Conservation (phyloP, 2,329 filamentous ascomycete genomes). For the Nigrospora osmanthi region DNA sequence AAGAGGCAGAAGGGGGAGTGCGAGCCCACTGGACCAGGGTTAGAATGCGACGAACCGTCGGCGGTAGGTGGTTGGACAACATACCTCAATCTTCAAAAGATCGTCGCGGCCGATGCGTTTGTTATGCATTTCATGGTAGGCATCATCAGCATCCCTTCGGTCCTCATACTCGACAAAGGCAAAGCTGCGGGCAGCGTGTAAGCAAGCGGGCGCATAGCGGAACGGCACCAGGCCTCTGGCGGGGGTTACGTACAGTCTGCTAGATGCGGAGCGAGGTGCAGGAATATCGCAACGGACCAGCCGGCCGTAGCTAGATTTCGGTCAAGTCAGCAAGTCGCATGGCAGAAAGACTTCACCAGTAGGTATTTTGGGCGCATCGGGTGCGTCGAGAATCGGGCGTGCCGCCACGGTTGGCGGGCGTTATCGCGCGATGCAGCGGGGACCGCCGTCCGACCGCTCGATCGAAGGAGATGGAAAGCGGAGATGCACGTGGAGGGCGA, state of each 20-base stretch:
- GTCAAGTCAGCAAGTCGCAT: slow-evolving; percentile 34
- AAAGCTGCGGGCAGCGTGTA: slow-evolving; percentile 48
- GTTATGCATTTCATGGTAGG: slow-evolving; percentile 99
- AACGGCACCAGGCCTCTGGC: neutral
- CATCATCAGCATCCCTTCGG: slow-evolving; percentile 95
- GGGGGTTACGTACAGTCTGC: slow-evolving; percentile 72
- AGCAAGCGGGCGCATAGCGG: neutral
- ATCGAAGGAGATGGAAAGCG: slow-evolving; percentile 32
- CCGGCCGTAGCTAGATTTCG: slow-evolving; percentile 71
- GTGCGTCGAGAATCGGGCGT: slow-evolving; percentile 20
- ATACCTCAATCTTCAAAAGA: slow-evolving; percentile 92
- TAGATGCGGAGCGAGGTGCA: slow-evolving; percentile 85
- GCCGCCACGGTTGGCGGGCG: slow-evolving; percentile 24
- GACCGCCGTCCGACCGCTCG: slow-evolving; percentile 35
- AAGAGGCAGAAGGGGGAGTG: slow-evolving; percentile 94
- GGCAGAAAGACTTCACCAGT: slow-evolving; percentile 17
- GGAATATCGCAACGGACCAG: slow-evolving; percentile 98
- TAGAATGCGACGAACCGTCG: neutral
- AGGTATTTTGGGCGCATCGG: slow-evolving; percentile 15
- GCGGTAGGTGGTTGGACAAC: slow-evolving; percentile 12
- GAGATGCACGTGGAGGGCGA: slow-evolving; percentile 22
- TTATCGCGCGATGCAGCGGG: slow-evolving; percentile 25
- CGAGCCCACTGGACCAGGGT: slow-evolving; percentile 74
- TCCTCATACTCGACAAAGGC: slow-evolving; percentile 99
- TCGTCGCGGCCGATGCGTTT: slow-evolving; percentile 96